Conservation (phyloP, 2,329 filamentous ascomycete species). For the Diplodia corticola region DNA sequence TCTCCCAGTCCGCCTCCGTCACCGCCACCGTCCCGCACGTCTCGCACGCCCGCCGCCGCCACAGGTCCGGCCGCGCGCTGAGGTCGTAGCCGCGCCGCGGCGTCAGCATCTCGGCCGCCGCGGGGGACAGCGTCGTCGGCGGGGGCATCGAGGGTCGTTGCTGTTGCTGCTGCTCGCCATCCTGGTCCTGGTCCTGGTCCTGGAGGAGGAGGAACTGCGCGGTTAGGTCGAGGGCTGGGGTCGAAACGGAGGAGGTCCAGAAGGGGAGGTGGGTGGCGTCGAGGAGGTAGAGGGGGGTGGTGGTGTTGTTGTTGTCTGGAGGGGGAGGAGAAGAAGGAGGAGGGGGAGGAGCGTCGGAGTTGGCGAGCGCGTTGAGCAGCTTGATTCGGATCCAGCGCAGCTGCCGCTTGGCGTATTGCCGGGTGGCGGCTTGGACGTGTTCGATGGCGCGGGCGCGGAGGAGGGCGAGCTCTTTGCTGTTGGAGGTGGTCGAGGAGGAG, state of each 20-base stretch:
- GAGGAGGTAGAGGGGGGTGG: constrained; percentile 69
- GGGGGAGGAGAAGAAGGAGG: no score
- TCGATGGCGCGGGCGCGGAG: constrained; percentile 65
- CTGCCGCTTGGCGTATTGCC: constrained; percentile 85
- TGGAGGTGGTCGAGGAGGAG: constrained; percentile 28
- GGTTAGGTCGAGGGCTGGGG: constrained; percentile 65
- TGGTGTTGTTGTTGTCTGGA: no score
- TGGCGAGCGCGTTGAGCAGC: constrained; percentile 67
- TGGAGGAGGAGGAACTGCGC: constrained; percentile 69
- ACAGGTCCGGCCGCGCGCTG: constrained; percentile 46
- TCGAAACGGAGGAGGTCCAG: no score
- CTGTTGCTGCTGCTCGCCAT: constrained; percentile 36
- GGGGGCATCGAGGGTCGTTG: constrained; percentile 56
- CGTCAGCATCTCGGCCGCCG: constrained; percentile 58
- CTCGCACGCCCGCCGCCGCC: constrained; percentile 64
- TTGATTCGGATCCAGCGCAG: constrained; percentile 85
- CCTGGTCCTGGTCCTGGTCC: no score
- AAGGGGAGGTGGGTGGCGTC: no score
- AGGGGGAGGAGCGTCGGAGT: no score
- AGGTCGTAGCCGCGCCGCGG: constrained; percentile 55
- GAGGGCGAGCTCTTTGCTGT: constrained; percentile 49
- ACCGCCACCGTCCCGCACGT: constrained; percentile 63
- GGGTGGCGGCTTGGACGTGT: constrained; percentile 76
- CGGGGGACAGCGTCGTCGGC: constrained; percentile 56
- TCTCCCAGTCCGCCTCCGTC: constrained; percentile 58